Conservation (phyloP, 192 early-diverging fungal genomes). For the Podila epigama region DNA sequence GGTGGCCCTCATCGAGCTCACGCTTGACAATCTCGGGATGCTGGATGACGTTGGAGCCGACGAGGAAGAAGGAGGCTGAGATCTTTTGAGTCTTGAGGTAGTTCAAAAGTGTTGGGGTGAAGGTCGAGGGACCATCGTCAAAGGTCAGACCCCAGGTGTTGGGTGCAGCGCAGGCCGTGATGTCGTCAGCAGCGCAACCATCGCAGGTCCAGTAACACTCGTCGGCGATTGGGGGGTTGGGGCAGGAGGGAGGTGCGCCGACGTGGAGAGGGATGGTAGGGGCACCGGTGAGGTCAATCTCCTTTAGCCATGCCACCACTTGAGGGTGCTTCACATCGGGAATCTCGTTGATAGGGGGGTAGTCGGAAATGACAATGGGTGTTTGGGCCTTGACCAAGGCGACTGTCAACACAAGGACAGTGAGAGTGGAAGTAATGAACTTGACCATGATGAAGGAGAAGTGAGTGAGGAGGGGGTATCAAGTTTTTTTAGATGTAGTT, state of each 20-base stretch:
- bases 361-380: slow-evolving; percentile 19
- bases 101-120: slow-evolving; percentile 53
- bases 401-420: slow-evolving; percentile 29
- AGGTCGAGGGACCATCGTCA: slow-evolving; percentile 61
- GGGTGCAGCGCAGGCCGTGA: slow-evolving; percentile 53
- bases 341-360: slow-evolving; percentile 26
- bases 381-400: slow-evolving; percentile 31
- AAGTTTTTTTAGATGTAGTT: too few relatives aligned
- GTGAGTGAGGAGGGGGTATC: background rate
- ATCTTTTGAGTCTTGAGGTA: slow-evolving; percentile 53
- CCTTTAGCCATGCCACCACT: slow-evolving; percentile 42
- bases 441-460: slow-evolving; percentile 31
- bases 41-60: slow-evolving; percentile 58
- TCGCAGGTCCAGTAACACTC: slow-evolving; percentile 56
- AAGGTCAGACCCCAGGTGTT: slow-evolving; percentile 63
- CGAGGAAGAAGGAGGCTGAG: slow-evolving; percentile 62
- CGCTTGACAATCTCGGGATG: slow-evolving; percentile 53
- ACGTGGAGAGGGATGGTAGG: slow-evolving; percentile 4
- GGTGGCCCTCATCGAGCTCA: slow-evolving; percentile 57
- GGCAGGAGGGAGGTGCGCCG: slow-evolving; percentile 30
- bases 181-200: slow-evolving; percentile 52
- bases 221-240: slow-evolving; percentile 5
- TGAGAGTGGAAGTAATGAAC: slow-evolving; percentile 19
- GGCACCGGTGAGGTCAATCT: slow-evolving; percentile 38
- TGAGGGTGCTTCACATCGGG: slow-evolving; percentile 20